Evolutionary conservation across 495 filamentous ascomycete genomes (phyloP).

Genomic region (Cercophora newfieldiana): DNA sequence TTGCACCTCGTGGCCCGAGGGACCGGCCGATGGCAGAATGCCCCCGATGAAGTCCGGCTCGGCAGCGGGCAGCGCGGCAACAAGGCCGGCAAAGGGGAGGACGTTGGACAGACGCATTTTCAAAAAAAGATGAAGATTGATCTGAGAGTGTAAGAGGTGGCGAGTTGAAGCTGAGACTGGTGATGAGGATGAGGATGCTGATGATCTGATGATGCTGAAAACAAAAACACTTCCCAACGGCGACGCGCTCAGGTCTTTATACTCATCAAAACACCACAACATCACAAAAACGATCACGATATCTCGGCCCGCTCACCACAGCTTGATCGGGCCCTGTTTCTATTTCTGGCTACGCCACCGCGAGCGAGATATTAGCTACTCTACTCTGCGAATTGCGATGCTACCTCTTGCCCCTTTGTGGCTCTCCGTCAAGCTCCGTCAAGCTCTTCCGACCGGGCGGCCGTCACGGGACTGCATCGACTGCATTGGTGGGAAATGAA

Average conservation of each 20-base stretch:
- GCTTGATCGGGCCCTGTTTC: constrained; percentile 6
- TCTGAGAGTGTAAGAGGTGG: neutral
- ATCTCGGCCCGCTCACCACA: neutral
- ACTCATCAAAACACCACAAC: neutral
- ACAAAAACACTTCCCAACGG: neutral
- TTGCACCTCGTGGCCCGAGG: constrained; percentile 32
- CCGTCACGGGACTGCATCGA: neutral
- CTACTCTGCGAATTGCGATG: constrained; percentile 6
- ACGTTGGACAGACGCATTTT: constrained; percentile 20
- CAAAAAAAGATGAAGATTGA: neutral
- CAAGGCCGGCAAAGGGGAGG: constrained; percentile 21
- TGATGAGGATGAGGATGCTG: neutral
- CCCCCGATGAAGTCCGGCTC: constrained; percentile 1
- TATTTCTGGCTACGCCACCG: constrained; percentile 8
- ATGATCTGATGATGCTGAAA: neutral
- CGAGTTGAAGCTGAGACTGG: neutral
- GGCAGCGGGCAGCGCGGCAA: constrained; percentile 8
- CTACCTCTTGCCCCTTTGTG: constrained; percentile 8
- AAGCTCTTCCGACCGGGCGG: neutral
- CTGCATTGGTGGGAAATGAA: neutral
- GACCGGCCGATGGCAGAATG: constrained; percentile 15
- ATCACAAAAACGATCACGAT: neutral
- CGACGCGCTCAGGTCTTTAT: neutral
- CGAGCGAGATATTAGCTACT: neutral
- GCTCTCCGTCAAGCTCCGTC: neutral